Percentiles rank a stretch among this genome's conserved stretches.
Evolutionary conservation across 2,329 filamentous ascomycete genomes (phyloP).

Genomic region (Aschersonia sp.): DNA sequence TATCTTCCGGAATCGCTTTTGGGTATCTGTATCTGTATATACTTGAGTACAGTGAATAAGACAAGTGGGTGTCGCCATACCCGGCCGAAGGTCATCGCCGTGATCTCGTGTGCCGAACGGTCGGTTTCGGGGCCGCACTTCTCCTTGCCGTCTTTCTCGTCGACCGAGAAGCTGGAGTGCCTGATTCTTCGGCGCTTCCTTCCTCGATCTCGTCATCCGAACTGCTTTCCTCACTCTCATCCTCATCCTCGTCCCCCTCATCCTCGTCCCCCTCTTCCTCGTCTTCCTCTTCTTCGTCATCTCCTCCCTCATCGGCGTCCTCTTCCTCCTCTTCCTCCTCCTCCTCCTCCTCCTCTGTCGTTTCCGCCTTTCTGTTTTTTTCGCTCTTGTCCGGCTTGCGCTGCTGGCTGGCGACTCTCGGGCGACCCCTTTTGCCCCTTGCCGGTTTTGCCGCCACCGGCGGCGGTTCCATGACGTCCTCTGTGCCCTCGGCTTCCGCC

Average conservation of each 20-base stretch:
- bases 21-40: too few species aligned
- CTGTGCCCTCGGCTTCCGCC: conserved; percentile 32
- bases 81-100: conserved; percentile 9
- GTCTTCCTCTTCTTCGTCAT: conserved; percentile 12
- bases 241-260: conserved; percentile 12
- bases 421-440: conserved; percentile 27
- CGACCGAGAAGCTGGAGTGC: conserved; percentile 22
- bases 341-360: conserved; percentile 15
- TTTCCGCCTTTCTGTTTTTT: conserved; percentile 10
- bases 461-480: conserved; percentile 26
- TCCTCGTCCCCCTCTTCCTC: conserved; percentile 15
- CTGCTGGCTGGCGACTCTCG: conserved; percentile 25
- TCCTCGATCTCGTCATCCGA: conserved; percentile 15
- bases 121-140: conserved; percentile 1
- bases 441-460: conserved; percentile 22
- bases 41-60: not conserved
- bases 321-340: conserved; percentile 19
- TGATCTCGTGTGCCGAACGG: conserved; percentile 3
- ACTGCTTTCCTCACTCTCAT: conserved; percentile 14
- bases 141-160: conserved; percentile 2
- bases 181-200: conserved; percentile 7
- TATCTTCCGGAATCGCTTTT: too few species aligned
- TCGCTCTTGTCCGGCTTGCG: conserved; percentile 18
- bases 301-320: conserved; percentile 3
- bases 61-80: conserved; percentile 2